These are phyloP conservation scores for Penstemon newberryi DNA, from an alignment of 257 asterid genomes.

Conservation along the genomic window DNA sequence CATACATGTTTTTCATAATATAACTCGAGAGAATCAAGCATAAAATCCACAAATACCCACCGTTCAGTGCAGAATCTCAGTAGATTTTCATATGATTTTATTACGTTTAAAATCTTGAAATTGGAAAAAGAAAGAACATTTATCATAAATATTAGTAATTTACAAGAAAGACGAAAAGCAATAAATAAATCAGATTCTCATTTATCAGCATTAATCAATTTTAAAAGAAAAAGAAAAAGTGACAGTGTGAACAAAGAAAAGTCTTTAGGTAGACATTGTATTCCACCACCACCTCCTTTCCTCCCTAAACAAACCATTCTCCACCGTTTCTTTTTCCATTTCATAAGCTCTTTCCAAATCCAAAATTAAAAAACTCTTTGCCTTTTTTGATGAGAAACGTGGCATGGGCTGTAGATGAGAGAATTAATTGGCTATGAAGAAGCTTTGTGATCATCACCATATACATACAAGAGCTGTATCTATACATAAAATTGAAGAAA, in stretches of 20 bases:
- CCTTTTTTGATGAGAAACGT: slow-evolving; percentile 34
- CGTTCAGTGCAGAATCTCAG: too few relatives aligned
- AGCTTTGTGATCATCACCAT: slow-evolving; percentile 20
- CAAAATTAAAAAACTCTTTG: background rate
- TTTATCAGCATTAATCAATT: background rate
- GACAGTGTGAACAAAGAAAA: background rate
- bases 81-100: too few relatives aligned
- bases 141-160: too few relatives aligned
- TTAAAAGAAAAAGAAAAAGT: background rate
- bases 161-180: too few relatives aligned
- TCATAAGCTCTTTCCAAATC: background rate
- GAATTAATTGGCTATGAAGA: slow-evolving; percentile 43
- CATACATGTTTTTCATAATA: too few relatives aligned
- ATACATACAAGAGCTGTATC: slow-evolving; percentile 6
- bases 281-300: slow-evolving; percentile 28
- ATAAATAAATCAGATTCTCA: too few relatives aligned
- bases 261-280: background rate
- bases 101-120: too few relatives aligned
- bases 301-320: slow-evolving; percentile 26
- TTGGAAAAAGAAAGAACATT: too few relatives aligned
- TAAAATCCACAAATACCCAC: too few relatives aligned
- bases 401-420: slow-evolving; percentile 35
- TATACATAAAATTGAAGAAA: background rate
- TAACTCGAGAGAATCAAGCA: too few relatives aligned
- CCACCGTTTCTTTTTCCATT: background rate